Conservation (phyloP, 164 flowering plant species). For the Kingdonia uniflora region DNA sequence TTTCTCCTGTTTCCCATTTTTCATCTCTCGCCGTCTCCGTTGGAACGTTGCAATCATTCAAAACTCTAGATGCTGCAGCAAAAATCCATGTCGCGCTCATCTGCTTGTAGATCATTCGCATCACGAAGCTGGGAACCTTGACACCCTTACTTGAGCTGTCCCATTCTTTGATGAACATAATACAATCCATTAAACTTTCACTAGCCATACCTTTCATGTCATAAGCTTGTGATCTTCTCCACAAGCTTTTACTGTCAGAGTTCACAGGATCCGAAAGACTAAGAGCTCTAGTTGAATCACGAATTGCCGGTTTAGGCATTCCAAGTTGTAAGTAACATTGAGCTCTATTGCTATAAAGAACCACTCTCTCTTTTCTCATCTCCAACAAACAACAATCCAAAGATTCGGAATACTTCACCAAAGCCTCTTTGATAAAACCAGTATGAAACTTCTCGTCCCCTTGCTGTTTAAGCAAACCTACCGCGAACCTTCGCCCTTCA, state of each 20-base stretch:
- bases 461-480: conserved; percentile 32
- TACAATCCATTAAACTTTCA: conserved; percentile 78
- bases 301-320: conserved; percentile 38
- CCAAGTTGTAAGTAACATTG: conserved; percentile 51
- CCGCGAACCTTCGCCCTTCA: conserved; percentile 26
- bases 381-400: conserved; percentile 46
- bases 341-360: conserved; percentile 68
- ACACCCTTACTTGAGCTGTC: conserved; percentile 9
- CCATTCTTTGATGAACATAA: conserved; percentile 49
- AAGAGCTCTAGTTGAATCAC: conserved; percentile 70
- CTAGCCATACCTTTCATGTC: conserved; percentile 66
- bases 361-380: conserved; percentile 52
- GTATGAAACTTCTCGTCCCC: conserved; percentile 38
- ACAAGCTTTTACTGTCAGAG: conserved; percentile 57
- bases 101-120: conserved; percentile 68
- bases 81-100: conserved; percentile 77
- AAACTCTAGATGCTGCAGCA: conserved; percentile 19
- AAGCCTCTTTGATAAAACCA: conserved; percentile 47
- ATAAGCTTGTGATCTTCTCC: conserved; percentile 89
- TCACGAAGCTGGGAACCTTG: conserved; percentile 58
- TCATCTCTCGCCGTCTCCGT: no score
- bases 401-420: conserved; percentile 37
- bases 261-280: conserved; percentile 43
- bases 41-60: no score
- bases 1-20: no score